Base-by-base conservation (phyloP, 371 early-diverging fungal species). In the Fennellomyces sp. region DNA sequence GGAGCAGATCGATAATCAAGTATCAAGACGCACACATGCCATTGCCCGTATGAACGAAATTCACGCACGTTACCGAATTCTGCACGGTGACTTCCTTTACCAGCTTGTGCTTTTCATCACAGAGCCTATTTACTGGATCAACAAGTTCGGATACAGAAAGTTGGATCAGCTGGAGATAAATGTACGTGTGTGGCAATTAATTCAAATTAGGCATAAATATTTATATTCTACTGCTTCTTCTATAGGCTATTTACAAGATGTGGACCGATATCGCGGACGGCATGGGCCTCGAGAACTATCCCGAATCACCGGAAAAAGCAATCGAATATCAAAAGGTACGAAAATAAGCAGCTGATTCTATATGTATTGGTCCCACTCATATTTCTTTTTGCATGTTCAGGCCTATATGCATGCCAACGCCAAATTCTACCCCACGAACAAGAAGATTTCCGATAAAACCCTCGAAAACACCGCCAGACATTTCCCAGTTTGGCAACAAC, bases 241-340 rank as follows among this genome's bases (percentile, higher is more conserved):
- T 23, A 21, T 38, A 59, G 50, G 72, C 72, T 7, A 61, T 69
- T 31, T 79, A 68, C 45, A 70, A 62, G 11, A 60, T 80, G 0
- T 85, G 84, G 83, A 61, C 58, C n/a, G 61, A 68, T 38, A 61
- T 70, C 50, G 81, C 80, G 0, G 49, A 54, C 8, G 59, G 62
- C 15, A 78, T 83, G 81, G 63, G 68, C 4, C 77, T 86, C 28
- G 68, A 80, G 55, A 71, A 78, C 61, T 83, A 84, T 36, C 86
- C 83, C 2, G 61, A 63, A 7, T 71, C 81, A 4, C 19, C 65
- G 3, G 69, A 78, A 27, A 75, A 70, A n/a, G 60, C 83, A 41
- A 35, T 21, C 7, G 52, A 55, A n/a, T 75, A 78, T 50, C 59
- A 70, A n/a, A 38, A 59, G 51, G 59, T 59, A 23, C 8, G 23